Conservation (phyloP, 441 rosid species). For the Pelargonium fulgidum region DNA sequence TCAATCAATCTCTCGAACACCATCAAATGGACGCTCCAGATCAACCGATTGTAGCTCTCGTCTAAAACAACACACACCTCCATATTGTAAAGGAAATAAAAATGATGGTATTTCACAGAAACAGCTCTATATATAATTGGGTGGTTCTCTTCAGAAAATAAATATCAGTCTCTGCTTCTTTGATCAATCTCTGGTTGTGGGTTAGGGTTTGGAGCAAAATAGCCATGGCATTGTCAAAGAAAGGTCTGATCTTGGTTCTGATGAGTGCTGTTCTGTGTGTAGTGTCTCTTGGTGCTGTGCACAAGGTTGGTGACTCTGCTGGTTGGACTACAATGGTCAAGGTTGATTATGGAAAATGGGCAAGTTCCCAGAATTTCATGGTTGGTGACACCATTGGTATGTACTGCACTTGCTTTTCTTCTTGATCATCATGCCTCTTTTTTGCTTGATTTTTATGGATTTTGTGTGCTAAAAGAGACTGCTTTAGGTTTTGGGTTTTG, state of each 20-base stretch:
- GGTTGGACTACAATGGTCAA: constrained; percentile 18
- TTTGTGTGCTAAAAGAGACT: background rate
- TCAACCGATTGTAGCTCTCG: background rate
- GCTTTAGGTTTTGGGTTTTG: background rate
- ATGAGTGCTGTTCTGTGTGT: background rate
- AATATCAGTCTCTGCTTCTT: background rate
- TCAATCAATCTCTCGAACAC: background rate
- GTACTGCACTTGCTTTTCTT: background rate
- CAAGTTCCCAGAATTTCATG: constrained; percentile 6
- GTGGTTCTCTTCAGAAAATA: background rate
- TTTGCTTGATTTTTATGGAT: too few species aligned
- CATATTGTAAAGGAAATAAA: too few species aligned
- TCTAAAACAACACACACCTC: too few species aligned
- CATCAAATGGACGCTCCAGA: background rate
- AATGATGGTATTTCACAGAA: too few species aligned
- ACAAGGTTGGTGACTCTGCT: constrained; percentile 18
- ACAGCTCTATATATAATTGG: background rate
- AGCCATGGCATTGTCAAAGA: constrained; percentile 7
- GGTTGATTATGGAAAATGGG: constrained; percentile 17
- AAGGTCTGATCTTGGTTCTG: background rate
- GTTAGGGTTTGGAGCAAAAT: background rate
- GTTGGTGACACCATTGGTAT: constrained; percentile 18
- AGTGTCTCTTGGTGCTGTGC: constrained; percentile 9
- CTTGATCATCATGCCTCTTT: background rate
- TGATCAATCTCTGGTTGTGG: background rate